phyloP scores from a whole-genome alignment of 2,329 filamentous ascomycete species.

The Aspergillus viridinutans region DNA sequence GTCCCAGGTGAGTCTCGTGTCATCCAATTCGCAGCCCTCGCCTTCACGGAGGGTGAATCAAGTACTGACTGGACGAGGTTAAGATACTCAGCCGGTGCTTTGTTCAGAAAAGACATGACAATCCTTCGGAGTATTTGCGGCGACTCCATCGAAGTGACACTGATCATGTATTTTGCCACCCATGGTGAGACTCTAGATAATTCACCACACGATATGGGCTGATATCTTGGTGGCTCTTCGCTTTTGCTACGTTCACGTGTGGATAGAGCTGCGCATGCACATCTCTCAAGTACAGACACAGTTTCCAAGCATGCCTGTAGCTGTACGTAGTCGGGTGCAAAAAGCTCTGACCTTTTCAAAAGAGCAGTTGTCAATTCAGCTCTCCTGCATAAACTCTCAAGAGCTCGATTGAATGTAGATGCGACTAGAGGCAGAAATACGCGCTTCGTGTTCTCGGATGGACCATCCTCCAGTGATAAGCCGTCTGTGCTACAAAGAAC shows the following conservation, averaged over 20 bases:
- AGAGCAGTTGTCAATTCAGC: slow-evolving; percentile 5
- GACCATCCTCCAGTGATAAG: slow-evolving; percentile 13
- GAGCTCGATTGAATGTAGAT: slow-evolving; percentile 12
- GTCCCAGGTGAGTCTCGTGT: neutral
- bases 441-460: slow-evolving; percentile 13
- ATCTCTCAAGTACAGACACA: slow-evolving; percentile 16
- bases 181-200: slow-evolving; percentile 29
- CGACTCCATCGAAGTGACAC: slow-evolving; percentile 29
- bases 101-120: slow-evolving; percentile 42
- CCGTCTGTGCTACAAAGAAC: neutral
- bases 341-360: slow-evolving; percentile 1
- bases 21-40: slow-evolving; percentile 1
- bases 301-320: slow-evolving; percentile 15
- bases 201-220: neutral
- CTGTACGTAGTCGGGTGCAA: neutral
- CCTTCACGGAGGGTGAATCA: slow-evolving; percentile 1
- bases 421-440: slow-evolving; percentile 15
- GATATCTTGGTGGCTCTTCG: neutral
- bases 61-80: slow-evolving; percentile 33
- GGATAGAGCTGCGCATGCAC: slow-evolving; percentile 18
- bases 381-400: slow-evolving; percentile 8
- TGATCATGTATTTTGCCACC: slow-evolving; percentile 35
- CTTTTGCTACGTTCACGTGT: neutral
- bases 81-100: slow-evolving; percentile 32
- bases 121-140: slow-evolving; percentile 33